Conservation (phyloP, 1,139 yeast species). For the Yamadazyma pseudoaaseri region DNA sequence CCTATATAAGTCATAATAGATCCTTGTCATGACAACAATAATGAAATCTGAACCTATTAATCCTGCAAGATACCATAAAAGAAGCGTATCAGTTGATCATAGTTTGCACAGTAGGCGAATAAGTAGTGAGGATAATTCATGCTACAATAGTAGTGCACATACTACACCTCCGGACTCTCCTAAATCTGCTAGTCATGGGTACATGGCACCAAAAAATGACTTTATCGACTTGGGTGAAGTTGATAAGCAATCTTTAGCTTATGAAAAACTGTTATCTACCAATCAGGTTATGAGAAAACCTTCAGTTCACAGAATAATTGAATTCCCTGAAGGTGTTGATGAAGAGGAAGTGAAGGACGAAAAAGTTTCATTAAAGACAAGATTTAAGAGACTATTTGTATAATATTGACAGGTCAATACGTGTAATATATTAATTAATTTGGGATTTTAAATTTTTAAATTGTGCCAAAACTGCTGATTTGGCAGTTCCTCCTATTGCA, state of each 20-base stretch:
- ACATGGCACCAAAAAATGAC: background rate
- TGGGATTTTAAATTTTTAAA: slow-evolving; percentile 38
- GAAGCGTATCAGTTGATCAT: slow-evolving; percentile 14
- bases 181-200: background rate
- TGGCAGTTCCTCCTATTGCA: slow-evolving; percentile 97
- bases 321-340: slow-evolving; percentile 2
- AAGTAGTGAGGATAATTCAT: slow-evolving; percentile 11
- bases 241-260: slow-evolving; percentile 11
- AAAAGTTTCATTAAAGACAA: background rate
- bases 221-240: slow-evolving; percentile 21
- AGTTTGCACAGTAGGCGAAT: slow-evolving; percentile 6
- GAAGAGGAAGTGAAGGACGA: background rate
- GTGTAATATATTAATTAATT: slow-evolving; percentile 4
- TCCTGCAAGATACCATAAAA: too few species aligned
- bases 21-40: too few species aligned
- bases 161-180: slow-evolving; percentile 16
- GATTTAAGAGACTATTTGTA: background rate
- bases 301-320: slow-evolving; percentile 1
- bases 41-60: too few species aligned
- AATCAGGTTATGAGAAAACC: slow-evolving; percentile 3
- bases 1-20: too few species aligned
- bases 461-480: slow-evolving; percentile 80
- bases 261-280: slow-evolving; percentile 1
- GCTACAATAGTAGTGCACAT: background rate
- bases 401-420: background rate